Percentiles rank a stretch among this genome's conserved stretches.
Evolutionary conservation across 495 filamentous ascomycete genomes (phyloP).

Genomic region (Daldinia childiae): DNA sequence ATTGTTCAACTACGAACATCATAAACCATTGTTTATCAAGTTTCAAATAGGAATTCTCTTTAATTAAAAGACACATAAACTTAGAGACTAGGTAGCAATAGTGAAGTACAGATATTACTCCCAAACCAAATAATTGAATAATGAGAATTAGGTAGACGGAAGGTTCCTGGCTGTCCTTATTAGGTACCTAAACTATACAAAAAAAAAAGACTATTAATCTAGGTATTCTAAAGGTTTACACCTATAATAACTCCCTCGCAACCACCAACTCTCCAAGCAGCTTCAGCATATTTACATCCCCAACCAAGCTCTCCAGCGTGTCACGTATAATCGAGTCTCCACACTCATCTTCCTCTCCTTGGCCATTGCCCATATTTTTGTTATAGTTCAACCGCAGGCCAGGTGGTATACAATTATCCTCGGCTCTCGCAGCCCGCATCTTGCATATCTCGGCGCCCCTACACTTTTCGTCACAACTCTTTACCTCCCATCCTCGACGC

Average conservation of each 20-base stretch:
- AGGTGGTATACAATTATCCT: slow-evolving; percentile 47
- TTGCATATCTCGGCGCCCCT: slow-evolving; percentile 43
- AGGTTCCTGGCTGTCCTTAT: not conserved
- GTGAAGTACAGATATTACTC: too few relatives aligned
- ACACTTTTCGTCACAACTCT: slow-evolving; percentile 39
- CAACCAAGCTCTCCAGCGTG: slow-evolving; percentile 23
- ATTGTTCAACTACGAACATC: too few relatives aligned
- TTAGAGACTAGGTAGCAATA: too few relatives aligned
- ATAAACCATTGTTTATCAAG: too few relatives aligned
- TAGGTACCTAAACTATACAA: not conserved
- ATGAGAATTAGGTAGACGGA: too few relatives aligned
- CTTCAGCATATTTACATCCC: slow-evolving; percentile 19
- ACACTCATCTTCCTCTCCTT: slow-evolving; percentile 28
- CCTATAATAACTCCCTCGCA: slow-evolving; percentile 1
- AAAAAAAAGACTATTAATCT: not conserved
- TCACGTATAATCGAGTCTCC: slow-evolving; percentile 37
- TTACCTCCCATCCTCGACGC: slow-evolving; percentile 41
- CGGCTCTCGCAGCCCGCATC: slow-evolving; percentile 45
- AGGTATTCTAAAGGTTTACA: not conserved
- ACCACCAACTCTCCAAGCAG: slow-evolving; percentile 19
- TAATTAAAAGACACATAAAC: too few relatives aligned
- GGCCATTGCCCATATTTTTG: not conserved
- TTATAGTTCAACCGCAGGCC: slow-evolving; percentile 14
- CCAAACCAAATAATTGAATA: too few relatives aligned
- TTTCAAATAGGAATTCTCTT: too few relatives aligned